These are phyloP conservation scores for Sutorius eximius DNA, from an alignment of 1,284 basidiomycete species.

Conservation along the genomic window DNA sequence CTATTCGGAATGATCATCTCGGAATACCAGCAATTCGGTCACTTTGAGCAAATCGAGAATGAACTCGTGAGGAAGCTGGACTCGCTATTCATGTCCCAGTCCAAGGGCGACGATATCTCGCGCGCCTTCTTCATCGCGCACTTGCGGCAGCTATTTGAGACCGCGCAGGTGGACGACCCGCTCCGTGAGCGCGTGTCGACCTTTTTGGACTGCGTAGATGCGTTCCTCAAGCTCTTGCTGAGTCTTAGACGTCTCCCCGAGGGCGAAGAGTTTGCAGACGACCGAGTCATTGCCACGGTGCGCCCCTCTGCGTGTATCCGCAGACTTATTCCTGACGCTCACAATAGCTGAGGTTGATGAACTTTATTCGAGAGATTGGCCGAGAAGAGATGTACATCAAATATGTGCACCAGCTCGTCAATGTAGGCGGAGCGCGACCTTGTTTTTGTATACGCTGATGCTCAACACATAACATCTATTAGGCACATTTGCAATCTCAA, in stretches of 20 bases:
- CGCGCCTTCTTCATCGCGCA: conserved; percentile 94
- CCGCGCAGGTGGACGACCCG: conserved; percentile 75
- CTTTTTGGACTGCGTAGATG: conserved; percentile 89
- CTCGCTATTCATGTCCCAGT: conserved; percentile 88
- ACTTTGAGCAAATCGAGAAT: conserved; percentile 87
- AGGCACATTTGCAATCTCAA: conserved; percentile 84
- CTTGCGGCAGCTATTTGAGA: conserved; percentile 84
- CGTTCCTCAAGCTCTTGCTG: conserved; percentile 92
- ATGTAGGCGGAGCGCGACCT: conserved; percentile 49
- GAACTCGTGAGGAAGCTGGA: conserved; percentile 95
- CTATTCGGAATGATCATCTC: conserved; percentile 96
- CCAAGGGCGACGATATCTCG: conserved; percentile 87
- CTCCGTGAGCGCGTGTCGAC: conserved; percentile 76
- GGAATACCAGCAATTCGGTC: conserved; percentile 79
- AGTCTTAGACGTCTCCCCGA: conserved; percentile 92
- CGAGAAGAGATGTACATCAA: conserved; percentile 90
- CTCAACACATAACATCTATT: conserved; percentile 11
- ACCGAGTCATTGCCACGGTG: conserved; percentile 89
- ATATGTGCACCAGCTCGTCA: conserved; percentile 92
- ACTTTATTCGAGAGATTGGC: conserved; percentile 85
- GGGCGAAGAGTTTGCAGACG: conserved; percentile 91
- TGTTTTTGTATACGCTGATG: background rate
- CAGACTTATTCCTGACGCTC: background rate
- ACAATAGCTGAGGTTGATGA: conserved; percentile 80
- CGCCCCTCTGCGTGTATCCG: background rate